A percentile compares a stretch with the other conserved stretches of the same genome.
Evolutionary conservation across 331 rosid species (phyloP).

Genomic region (Erythrophleum ivorense): DNA sequence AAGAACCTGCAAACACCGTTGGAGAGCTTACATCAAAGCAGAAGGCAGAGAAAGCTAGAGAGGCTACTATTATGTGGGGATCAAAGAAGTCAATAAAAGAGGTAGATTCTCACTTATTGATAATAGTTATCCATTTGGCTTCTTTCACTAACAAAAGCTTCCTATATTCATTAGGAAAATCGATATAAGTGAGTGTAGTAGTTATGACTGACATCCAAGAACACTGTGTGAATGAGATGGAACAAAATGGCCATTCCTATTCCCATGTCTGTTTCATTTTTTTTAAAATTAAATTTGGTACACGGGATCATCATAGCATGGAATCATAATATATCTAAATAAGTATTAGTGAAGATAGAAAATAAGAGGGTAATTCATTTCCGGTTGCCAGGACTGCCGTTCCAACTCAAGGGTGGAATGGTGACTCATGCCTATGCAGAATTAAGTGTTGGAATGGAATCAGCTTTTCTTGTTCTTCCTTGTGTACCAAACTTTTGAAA

Average conservation of each 20-base stretch:
- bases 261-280: background rate
- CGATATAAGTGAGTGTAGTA: background rate
- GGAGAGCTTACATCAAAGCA: constrained; percentile 50
- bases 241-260: background rate
- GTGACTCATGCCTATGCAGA: background rate
- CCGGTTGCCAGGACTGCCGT: background rate
- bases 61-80: constrained; percentile 56
- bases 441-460: background rate
- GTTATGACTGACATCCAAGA: background rate
- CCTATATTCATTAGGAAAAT: background rate
- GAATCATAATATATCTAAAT: background rate
- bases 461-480: background rate
- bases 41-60: constrained; percentile 39
- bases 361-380: background rate
- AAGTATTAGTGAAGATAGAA: background rate
- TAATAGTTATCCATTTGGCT: background rate
- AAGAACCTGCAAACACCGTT: constrained; percentile 46
- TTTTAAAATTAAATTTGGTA: background rate
- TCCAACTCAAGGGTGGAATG: background rate
- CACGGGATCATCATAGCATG: background rate
- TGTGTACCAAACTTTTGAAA: background rate
- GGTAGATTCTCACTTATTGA: constrained; percentile 45
- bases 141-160: background rate
- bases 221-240: background rate
- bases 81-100: constrained; percentile 60